Evolutionary conservation across 1,284 basidiomycete genomes (phyloP).

Genomic region (Microbotryomycetes sp.): DNA sequence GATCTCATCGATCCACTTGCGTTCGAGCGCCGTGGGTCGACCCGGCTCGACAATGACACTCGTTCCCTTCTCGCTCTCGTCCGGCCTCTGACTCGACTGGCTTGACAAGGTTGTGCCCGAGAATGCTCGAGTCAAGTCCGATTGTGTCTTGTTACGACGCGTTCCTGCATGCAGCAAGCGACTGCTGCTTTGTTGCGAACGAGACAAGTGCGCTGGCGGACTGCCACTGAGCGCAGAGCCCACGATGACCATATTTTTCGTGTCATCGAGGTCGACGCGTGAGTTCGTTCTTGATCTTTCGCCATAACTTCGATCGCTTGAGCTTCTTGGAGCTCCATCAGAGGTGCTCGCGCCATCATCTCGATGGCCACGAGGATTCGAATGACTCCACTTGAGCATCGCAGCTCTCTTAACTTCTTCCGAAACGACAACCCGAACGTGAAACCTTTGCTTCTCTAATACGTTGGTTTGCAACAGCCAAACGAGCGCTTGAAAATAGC

Average conservation of each 20-base stretch:
- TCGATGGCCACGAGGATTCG: background rate
- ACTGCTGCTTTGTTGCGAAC: constrained; percentile 36
- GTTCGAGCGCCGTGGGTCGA: constrained; percentile 64
- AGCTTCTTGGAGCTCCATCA: background rate
- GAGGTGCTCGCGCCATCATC: background rate
- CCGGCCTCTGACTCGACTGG: background rate
- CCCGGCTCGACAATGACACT: constrained; percentile 75
- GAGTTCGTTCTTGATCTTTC: constrained; percentile 7
- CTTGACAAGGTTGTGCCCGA: constrained; percentile 12
- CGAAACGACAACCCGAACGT: constrained; percentile 75
- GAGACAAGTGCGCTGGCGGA: constrained; percentile 6
- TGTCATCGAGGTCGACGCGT: constrained; percentile 11
- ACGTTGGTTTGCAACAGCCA: constrained; percentile 88
- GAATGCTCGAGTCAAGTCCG: background rate
- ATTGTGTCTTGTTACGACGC: background rate
- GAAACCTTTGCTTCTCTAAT: constrained; percentile 75
- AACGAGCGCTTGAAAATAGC: constrained; percentile 75
- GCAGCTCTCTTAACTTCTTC: constrained; percentile 57
- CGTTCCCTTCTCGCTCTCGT: constrained; percentile 51
- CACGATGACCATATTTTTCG: constrained; percentile 13
- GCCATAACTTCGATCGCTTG: constrained; percentile 1
- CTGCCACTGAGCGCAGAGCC: constrained; percentile 1
- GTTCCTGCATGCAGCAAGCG: constrained; percentile 1
- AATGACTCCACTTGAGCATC: constrained; percentile 46
- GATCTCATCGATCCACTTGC: constrained; percentile 75